Conservation (phyloP, 345 rosid genomes). For the Brassica juncea region DNA sequence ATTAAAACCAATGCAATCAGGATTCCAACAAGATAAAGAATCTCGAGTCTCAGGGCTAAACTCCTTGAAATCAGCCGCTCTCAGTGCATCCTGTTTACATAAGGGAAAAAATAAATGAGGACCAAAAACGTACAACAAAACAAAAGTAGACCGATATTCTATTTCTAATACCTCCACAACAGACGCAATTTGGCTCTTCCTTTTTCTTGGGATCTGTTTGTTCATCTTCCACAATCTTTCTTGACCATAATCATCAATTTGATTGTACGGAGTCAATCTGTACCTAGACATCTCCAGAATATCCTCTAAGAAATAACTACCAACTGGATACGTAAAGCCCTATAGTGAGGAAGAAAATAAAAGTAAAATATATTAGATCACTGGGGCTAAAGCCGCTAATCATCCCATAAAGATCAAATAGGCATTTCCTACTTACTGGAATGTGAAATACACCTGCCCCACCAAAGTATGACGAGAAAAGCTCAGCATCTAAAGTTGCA, state of each 20-base stretch:
- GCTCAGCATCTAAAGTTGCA: constrained; percentile 92
- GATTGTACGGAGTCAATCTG: constrained; percentile 72
- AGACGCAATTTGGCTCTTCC: constrained; percentile 85
- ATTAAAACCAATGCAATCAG: constrained; percentile 91
- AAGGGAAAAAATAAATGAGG: constrained; percentile 18
- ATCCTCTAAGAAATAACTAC: constrained; percentile 73
- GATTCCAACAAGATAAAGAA: constrained; percentile 88
- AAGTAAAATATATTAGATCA: background rate
- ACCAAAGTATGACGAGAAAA: constrained; percentile 84
- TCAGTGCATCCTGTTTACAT: constrained; percentile 65
- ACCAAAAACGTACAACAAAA: constrained; percentile 15
- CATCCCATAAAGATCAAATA: constrained; percentile 10
- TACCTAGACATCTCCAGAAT: constrained; percentile 75
- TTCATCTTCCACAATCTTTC: constrained; percentile 84
- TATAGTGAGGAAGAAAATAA: constrained; percentile 41
- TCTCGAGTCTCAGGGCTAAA: constrained; percentile 62
- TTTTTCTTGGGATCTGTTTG: constrained; percentile 78
- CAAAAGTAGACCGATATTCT: constrained; percentile 3
- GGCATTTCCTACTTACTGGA: constrained; percentile 61
- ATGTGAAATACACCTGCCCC: constrained; percentile 74
- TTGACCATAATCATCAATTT: constrained; percentile 91
- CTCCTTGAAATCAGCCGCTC: constrained; percentile 65
- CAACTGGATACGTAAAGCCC: constrained; percentile 86
- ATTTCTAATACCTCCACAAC: constrained; percentile 70
- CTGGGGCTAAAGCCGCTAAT: constrained; percentile 13